Base-by-base conservation (phyloP, 2,329 filamentous ascomycete species). In the Ophiostoma himal-ulmi region DNA sequence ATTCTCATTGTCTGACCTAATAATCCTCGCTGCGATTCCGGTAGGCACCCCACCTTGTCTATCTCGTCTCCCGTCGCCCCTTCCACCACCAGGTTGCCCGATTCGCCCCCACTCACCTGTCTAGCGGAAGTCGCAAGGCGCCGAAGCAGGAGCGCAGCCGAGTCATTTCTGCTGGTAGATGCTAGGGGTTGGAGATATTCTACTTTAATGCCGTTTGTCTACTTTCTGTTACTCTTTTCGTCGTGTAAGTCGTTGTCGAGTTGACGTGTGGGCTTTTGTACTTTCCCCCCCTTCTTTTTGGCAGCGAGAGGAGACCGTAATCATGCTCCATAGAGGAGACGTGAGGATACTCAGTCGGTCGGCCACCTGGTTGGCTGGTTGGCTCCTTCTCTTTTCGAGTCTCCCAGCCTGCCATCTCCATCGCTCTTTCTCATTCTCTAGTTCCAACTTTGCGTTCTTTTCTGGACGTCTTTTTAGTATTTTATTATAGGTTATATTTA, bases 61-160 rank as follows among this genome's bases (percentile, higher is more conserved):
- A 65, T 20, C 52, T 26, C 5, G 10, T 44, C 26, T 30, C 22
- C 54, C 26, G 26, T 60, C 26, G 22, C 54, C 26, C 52, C n/a
- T 22, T 22, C 52, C 52, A 30, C 2, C 30, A 30, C 52, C 6
- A 57, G 13, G 22, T 34, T 30, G 30, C 4, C 30, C 30, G 30
- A 8, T 1, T 7, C 20, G 34, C 34, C 62, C 62, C 34, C 36
- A 65, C 34, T 39, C 62, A 65, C 65, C 22, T 57, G n/a, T 57
- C 52, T 57, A 22, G 52, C 52, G 52, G 52, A 57, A 57, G 30
- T 37, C 57, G 37, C 65, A 41, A 71, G 68, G 41, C 69, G 70
- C 72, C 70, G 70, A 73, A 70, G 67, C 69, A 73, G 70, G 72
- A 72, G 71, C 60, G 3, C 52, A 57, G 26, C 20, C 62, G 62